phyloP scores from a whole-genome alignment of 768 basidiomycete genomes.

The Ramaria rubella region DNA sequence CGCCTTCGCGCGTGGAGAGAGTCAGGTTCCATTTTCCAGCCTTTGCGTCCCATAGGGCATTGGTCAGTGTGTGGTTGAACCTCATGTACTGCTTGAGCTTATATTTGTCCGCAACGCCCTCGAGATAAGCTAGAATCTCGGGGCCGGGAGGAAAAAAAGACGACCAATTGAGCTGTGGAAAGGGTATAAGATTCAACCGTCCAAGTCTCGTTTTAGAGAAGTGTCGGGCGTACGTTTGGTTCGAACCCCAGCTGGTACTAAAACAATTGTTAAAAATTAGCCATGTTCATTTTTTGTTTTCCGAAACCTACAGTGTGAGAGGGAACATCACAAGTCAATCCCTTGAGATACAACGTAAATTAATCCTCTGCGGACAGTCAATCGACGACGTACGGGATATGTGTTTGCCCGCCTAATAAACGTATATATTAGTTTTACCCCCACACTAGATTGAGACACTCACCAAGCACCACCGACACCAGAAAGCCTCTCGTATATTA shows the following conservation, averaged over 20 bases:
- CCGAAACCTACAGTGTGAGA: conserved; percentile 41
- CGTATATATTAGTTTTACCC: not conserved
- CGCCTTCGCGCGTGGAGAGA: conserved; percentile 29
- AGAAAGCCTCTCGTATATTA: conserved; percentile 53
- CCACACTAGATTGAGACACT: not conserved
- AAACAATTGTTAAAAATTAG: not conserved
- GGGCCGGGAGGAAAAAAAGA: conserved; percentile 52
- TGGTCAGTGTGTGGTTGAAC: conserved; percentile 46
- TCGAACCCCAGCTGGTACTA: conserved; percentile 58
- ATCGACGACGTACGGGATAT: conserved; percentile 37
- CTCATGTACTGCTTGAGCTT: conserved; percentile 47
- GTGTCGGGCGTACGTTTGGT: conserved; percentile 37
- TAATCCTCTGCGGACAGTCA: not conserved
- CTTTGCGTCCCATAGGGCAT: conserved; percentile 44
- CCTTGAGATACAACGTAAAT: conserved; percentile 26
- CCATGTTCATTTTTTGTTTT: no score
- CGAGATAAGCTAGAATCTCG: conserved; percentile 52
- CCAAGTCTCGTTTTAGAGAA: not conserved
- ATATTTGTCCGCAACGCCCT: conserved; percentile 50
- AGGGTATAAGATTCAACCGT: not conserved
- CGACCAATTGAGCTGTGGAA: conserved; percentile 48
- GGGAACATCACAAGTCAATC: conserved; percentile 57
- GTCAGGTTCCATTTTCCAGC: conserved; percentile 52
- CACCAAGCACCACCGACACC: conserved; percentile 58
- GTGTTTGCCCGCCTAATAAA: conserved; percentile 27